Conservation (phyloP, 257 asterid genomes). For the Solanum okadae region DNA sequence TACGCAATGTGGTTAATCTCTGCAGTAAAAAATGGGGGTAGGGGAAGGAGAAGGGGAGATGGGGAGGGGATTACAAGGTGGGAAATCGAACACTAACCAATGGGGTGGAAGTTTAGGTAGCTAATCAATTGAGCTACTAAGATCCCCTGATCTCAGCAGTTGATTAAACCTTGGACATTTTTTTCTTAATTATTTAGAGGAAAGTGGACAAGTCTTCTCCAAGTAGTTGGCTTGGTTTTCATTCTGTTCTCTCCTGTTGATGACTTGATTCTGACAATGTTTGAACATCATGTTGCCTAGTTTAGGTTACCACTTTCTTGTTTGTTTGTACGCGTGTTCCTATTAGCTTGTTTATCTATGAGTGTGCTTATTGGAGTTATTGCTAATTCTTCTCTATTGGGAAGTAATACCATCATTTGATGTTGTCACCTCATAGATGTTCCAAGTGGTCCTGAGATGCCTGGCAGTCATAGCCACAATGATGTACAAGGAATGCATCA, state of each 20-base stretch:
- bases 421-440: constrained; percentile 26
- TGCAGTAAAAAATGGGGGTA: not conserved
- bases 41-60: not conserved
- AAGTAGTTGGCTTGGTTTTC: not conserved
- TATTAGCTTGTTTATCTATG: not conserved
- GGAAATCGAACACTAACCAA: not conserved
- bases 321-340: not conserved
- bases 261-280: not conserved
- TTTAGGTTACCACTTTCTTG: not conserved
- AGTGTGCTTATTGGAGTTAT: not conserved
- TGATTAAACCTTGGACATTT: not conserved
- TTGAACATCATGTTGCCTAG: not conserved
- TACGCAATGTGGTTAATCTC: not conserved
- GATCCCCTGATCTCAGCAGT: not conserved
- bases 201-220: not conserved
- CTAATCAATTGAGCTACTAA: not conserved
- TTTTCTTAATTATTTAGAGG: not conserved
- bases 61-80: not conserved
- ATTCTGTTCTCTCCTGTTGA: not conserved
- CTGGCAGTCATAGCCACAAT: constrained; percentile 31
- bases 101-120: not conserved
- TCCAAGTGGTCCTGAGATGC: constrained; percentile 45
- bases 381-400: not conserved
- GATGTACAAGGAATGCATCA: constrained; percentile 43
- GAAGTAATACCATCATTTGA: not conserved